Evolutionary conservation across 75 land plant genomes (phyloP).

Genomic region (Sequoiadendron giganteum): DNA sequence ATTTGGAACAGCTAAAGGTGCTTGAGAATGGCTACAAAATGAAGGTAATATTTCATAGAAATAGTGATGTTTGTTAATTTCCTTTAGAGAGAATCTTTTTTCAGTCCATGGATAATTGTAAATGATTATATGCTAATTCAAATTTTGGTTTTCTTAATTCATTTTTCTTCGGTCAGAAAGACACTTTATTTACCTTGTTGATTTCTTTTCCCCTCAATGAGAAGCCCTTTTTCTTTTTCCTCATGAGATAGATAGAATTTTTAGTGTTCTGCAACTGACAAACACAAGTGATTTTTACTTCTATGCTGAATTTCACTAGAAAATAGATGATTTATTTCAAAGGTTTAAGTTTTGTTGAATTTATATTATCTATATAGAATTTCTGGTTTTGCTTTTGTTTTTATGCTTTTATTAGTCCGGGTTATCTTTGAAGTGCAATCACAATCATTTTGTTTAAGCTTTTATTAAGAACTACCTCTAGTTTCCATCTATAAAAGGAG

Average conservation of each 20-base stretch:
- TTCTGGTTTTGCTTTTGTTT: background rate
- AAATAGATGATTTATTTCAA: background rate
- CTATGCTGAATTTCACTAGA: background rate
- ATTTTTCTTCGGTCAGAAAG: background rate
- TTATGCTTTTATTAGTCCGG: background rate
- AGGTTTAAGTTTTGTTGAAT: background rate
- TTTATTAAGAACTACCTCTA: background rate
- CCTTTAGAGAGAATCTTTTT: background rate
- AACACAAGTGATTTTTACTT: background rate
- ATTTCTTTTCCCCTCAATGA: background rate
- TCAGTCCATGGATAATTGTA: background rate
- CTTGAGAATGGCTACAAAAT: constrained; percentile 97
- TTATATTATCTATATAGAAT: background rate
- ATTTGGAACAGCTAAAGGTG: constrained; percentile 96
- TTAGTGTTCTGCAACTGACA: background rate
- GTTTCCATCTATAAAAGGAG: background rate
- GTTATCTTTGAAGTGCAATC: background rate
- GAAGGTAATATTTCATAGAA: constrained; percentile 57
- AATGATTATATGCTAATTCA: background rate
- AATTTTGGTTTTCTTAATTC: background rate
- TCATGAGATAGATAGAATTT: background rate
- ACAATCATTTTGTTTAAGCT: background rate
- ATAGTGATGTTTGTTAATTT: background rate
- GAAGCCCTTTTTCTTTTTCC: constrained; percentile 1
- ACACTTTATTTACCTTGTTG: background rate